These are phyloP conservation scores for Coniophora puteana DNA, from an alignment of 1,284 basidiomycete species.

Conservation along the genomic window DNA sequence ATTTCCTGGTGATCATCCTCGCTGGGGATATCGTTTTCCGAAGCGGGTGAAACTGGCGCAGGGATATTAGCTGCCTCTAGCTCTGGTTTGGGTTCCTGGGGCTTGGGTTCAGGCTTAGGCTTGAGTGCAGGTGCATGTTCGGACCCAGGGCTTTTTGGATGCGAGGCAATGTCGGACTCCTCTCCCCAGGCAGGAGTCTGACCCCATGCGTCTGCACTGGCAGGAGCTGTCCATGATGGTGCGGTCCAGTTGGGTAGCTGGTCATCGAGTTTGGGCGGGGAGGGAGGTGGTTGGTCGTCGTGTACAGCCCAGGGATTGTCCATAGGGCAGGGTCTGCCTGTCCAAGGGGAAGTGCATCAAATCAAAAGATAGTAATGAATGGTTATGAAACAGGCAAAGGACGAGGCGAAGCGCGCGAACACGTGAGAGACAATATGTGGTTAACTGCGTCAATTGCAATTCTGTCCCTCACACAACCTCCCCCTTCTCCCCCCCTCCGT, in stretches of 20 bases:
- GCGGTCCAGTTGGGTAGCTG: too few relatives aligned
- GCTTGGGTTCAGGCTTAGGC: too few relatives aligned
- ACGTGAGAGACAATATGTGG: constrained; percentile 2
- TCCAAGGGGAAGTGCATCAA: not conserved
- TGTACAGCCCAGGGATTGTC: constrained; percentile 69
- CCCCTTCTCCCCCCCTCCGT: not conserved
- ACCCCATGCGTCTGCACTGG: too few relatives aligned
- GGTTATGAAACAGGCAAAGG: too few relatives aligned
- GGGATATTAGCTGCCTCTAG: constrained; percentile 46
- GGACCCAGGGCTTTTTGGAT: too few relatives aligned
- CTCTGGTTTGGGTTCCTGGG: constrained; percentile 20
- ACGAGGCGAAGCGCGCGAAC: too few relatives aligned
- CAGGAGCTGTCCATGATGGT: constrained; percentile 24
- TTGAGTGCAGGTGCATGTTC: too few relatives aligned
- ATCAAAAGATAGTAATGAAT: not conserved
- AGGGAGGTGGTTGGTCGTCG: constrained; percentile 37
- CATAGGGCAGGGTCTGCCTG: constrained; percentile 31
- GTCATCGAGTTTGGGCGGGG: too few relatives aligned
- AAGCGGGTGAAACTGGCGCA: not conserved
- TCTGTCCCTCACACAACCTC: not conserved
- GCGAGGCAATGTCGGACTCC: too few relatives aligned
- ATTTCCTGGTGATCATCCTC: too few relatives aligned
- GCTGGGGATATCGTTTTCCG: not conserved
- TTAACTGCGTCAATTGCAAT: constrained; percentile 2
- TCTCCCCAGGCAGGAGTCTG: too few relatives aligned